Base-by-base conservation (phyloP, 2,329 filamentous ascomycete genomes). In the Scleromitrula shiraiana region DNA sequence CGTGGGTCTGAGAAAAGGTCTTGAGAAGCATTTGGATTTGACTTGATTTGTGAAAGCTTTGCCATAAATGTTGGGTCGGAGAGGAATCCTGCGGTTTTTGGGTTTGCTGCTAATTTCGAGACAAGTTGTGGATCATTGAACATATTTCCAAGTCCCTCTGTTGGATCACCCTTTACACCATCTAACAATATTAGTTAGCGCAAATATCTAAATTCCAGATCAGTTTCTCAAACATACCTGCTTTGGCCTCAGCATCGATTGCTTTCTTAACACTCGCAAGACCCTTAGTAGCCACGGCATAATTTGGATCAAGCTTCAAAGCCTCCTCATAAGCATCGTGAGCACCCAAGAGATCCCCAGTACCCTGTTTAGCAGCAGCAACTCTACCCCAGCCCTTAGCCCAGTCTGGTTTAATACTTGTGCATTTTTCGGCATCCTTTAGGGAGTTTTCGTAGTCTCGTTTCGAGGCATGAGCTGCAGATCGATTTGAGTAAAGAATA, bases 401-500 rank as follows among this genome's bases (percentile, higher is more conserved):
- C 93, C 93, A 98, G 74, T 97, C 93, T 10, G 91, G 85, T 76
- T 98, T 97, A 67, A 98, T 74, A 69, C 95, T 80, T 47, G 85
- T 94, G 3, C 88, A 93, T 77, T 96, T 96, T 64, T 83, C 83
- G 50, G 93, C 93, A 75, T 98, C 93, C 54, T 85, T 76, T 22
- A 97, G 73, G 17, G 93, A 93, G 58, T 84, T 78, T 55, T 85
- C 74, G 75, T 86, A 98, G 50, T 97, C 81, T 67, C 83, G 88
- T 69, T 95, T 85, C 45, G 93, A 96, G 37, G 91, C 88, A 64
- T 95, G 80, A 38, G 80, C 81, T 49, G 80, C 93, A 24, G 93
- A 97, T 59, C 93, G 83, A 72, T 98, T 98, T 64, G 90, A 97
- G 77, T 91, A 98, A 50, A 98, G 85, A 58, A 98, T 91, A 69